Evolutionary conservation across 2,329 filamentous ascomycete genomes (phyloP), one percentile per base, ranked within the genome.

Genomic region (Plenodomus tracheiphilus): DNA sequence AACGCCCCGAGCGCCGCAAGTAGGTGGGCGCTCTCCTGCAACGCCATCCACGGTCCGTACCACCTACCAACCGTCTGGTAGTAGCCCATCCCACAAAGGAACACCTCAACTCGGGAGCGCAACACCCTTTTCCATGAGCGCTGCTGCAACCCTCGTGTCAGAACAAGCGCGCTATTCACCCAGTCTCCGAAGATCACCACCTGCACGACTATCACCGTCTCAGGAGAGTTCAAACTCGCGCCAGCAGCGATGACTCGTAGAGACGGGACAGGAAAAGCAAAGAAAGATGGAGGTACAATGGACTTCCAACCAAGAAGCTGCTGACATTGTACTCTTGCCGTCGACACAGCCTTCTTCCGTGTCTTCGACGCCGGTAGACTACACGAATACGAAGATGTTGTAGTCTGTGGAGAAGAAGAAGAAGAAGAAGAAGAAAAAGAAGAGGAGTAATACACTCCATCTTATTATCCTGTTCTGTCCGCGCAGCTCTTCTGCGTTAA

Each of bases 201-300:
- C 65, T 3, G 30, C 56, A 17, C 65, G 64, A 21, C 51, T 55
- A 16, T 69, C 66, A 25, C 66, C 68, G 1, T 61, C 47, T 22
- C 60, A 62, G 45, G 64, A 62, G 43, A 65, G 54, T 56, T 59
- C 58, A 28, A 56, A 70, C 53, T 47, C 42, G 3, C 47, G 58
- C 30, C 60, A 60, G 46, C 61, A 62, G 21, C 59, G 60, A 56
- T 70, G 68, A 71, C 68, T 64, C 47, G 53, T 58, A 50, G 62
- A 63, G 58, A 59, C 59, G 65, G 67, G 65, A 41, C 58, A 55
- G 55, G 67, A 68, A 42, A 61, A 62, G 44, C 43, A 61, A 52
- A 62, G 67, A 39, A 70, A 65, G 50, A 69, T 71, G 67, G 62
- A 69, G 43, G 68, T 71, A 11, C 62, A 70, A 50, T 71, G 67